Percentiles rank a stretch among this genome's conserved stretches.
These are phyloP conservation scores for Colletotrichum sp. DNA, from an alignment of 2,329 filamentous ascomycete species.

Conservation along the genomic window DNA sequence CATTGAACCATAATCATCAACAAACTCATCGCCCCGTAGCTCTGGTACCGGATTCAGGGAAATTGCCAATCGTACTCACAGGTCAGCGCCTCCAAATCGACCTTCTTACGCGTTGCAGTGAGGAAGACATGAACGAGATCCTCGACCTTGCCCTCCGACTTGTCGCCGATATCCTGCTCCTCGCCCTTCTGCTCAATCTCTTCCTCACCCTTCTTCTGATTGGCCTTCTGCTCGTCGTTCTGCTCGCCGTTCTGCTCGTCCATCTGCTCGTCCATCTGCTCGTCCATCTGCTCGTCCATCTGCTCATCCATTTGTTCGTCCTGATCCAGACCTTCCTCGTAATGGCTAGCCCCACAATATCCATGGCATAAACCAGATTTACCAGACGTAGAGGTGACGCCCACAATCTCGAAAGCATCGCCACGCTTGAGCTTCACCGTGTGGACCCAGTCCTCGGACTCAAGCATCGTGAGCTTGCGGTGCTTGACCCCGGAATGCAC, in stretches of 20 bases:
- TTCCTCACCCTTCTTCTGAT: background rate
- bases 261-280: background rate
- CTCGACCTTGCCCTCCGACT: background rate
- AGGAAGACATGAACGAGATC: background rate
- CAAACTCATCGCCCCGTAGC: background rate
- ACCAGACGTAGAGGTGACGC: background rate
- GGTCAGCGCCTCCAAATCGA: background rate
- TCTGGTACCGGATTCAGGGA: background rate
- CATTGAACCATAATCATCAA: background rate
- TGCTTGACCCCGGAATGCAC: constrained; percentile 16
- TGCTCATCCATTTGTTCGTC: background rate
- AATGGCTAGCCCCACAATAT: background rate
- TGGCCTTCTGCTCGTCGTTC: background rate
- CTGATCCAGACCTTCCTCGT: background rate
- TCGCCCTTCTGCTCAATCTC: background rate
- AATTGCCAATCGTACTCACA: background rate
- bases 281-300: background rate
- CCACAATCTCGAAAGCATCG: background rate
- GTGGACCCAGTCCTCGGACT: background rate
- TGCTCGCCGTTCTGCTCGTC: background rate
- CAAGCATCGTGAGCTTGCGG: background rate
- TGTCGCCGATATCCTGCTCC: background rate
- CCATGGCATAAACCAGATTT: background rate
- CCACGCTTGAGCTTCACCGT: background rate
- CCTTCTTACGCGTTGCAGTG: background rate